Percentiles rank a stretch among this genome's conserved stretches.
phyloP scores from a whole-genome alignment of 176 grass and related monocot genomes.

The Phoenix roebelenii region DNA sequence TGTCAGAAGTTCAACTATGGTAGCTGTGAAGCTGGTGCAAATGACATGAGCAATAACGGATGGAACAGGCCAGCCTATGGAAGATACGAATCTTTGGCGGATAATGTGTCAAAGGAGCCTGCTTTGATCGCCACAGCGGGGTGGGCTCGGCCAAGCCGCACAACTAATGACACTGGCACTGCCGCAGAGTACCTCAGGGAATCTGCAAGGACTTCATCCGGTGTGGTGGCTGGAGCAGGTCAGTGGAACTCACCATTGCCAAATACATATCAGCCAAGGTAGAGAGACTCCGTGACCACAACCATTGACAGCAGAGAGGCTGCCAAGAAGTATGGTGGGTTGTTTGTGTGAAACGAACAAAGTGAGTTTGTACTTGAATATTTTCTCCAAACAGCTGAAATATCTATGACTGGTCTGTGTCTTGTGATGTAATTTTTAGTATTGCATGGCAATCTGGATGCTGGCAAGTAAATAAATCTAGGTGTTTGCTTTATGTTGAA shows the following conservation, averaged over 20 bases:
- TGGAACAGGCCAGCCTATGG: no score
- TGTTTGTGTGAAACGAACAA: background rate
- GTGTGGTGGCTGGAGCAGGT: background rate
- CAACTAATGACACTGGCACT: background rate
- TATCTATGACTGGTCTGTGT: no score
- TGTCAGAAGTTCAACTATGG: background rate
- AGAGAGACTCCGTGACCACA: background rate
- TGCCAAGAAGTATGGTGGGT: constrained; percentile 8
- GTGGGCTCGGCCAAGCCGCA: no score
- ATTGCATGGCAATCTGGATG: no score
- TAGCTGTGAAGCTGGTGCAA: background rate
- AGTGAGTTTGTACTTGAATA: no score
- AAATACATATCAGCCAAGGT: background rate
- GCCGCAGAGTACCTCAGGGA: background rate
- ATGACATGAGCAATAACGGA: background rate
- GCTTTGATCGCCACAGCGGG: background rate
- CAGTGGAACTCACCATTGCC: background rate
- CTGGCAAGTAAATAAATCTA: no score
- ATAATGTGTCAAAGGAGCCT: background rate
- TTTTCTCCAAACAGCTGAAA: no score
- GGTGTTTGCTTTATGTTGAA: no score
- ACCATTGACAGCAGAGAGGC: constrained; percentile 14
- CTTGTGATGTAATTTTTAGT: no score
- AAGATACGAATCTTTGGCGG: no score
- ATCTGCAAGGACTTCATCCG: background rate